phyloP scores from a whole-genome alignment of 768 basidiomycete species.

The Daedaleopsis nitida region DNA sequence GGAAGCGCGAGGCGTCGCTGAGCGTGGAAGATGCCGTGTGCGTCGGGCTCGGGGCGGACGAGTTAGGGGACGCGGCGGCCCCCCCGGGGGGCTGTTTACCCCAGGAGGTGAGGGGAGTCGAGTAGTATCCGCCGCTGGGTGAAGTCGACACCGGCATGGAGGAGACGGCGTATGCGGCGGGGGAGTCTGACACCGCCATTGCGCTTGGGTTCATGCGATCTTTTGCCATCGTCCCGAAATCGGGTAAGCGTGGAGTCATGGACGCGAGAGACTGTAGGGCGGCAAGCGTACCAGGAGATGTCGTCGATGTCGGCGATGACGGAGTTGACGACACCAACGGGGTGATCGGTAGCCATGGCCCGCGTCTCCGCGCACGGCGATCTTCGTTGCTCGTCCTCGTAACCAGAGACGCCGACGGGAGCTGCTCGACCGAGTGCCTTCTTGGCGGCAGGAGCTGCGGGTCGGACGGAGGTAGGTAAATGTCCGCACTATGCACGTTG shows the following conservation, averaged over 20 bases:
- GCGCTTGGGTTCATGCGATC: slow-evolving; percentile 4
- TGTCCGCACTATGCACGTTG: slow-evolving; percentile 3
- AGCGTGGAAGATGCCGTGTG: slow-evolving; percentile 7
- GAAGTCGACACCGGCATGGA: slow-evolving; percentile 1
- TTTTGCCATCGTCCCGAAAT: slow-evolving; percentile 12
- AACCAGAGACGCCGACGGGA: slow-evolving; percentile 16
- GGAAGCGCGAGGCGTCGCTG: slow-evolving; percentile 8
- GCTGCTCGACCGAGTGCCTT: slow-evolving; percentile 13
- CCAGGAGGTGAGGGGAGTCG: neutral
- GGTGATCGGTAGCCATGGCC: slow-evolving; percentile 22
- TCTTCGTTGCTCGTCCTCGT: slow-evolving; percentile 16
- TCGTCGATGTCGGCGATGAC: slow-evolving; percentile 16
- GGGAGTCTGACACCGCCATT: neutral
- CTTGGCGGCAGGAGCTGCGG: neutral
- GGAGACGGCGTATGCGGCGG: slow-evolving; percentile 1
- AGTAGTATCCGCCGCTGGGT: neutral
- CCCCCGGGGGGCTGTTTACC: neutral
- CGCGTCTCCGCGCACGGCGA: slow-evolving; percentile 19
- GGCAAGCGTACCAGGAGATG: slow-evolving; percentile 18
- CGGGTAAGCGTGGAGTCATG: slow-evolving; percentile 25
- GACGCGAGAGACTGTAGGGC: slow-evolving; percentile 24
- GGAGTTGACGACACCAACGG: slow-evolving; percentile 14
- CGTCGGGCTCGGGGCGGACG: slow-evolving; percentile 15
- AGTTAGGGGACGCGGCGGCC: neutral
- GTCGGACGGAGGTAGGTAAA: neutral